Conservation (phyloP, 306 rosid genomes). For the Rosa chinensis region DNA sequence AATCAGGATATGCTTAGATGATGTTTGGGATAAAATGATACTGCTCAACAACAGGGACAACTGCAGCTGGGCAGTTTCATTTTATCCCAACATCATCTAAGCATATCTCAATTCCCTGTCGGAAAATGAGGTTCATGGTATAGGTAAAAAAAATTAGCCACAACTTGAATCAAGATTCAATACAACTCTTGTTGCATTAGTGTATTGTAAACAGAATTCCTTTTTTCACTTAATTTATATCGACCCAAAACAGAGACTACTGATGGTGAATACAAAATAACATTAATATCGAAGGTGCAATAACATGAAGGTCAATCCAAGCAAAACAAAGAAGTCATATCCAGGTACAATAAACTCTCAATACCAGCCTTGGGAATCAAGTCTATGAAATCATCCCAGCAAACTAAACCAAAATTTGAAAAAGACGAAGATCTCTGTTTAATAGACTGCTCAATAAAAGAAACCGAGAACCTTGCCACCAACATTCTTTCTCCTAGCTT, state of each 20-base stretch:
- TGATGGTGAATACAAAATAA: neutral
- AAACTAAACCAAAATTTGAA: conserved; percentile 19
- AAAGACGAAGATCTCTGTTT: neutral
- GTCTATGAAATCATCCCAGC: conserved; percentile 1
- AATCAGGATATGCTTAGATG: neutral
- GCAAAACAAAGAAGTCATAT: neutral
- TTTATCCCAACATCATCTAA: neutral
- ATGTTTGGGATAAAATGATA: neutral
- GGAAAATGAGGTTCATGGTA: neutral
- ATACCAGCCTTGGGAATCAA: neutral
- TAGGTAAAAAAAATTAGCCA: neutral
- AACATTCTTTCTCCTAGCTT: conserved; percentile 45
- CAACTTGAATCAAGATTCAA: neutral
- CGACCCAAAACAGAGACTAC: neutral
- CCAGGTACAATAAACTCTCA: conserved; percentile 15
- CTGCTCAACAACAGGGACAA: neutral
- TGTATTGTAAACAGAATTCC: neutral
- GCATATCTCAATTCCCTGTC: neutral
- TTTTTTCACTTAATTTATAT: neutral
- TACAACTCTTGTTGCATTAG: neutral
- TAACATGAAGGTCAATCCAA: conserved; percentile 6
- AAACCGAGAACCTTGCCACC: conserved; percentile 48
- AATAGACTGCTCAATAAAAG: conserved; percentile 31
- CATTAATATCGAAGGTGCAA: neutral
- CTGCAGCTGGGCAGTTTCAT: neutral